These are phyloP conservation scores for Rhododendron ovatum DNA, from an alignment of 148 eudicot species.

Conservation along the genomic window DNA sequence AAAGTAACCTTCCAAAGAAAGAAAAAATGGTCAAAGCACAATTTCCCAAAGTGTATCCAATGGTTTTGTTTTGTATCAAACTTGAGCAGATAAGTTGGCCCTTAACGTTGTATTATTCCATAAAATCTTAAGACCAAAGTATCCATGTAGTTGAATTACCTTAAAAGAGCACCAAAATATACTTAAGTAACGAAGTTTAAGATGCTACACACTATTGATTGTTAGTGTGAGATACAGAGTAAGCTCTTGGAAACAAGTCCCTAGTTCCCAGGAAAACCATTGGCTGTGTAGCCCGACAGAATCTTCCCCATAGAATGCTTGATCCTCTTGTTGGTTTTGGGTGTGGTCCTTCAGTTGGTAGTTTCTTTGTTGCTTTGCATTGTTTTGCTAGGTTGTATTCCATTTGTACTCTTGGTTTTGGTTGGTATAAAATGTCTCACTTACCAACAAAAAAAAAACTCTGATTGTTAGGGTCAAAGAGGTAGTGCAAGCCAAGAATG, in stretches of 20 bases:
- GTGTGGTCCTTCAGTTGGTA: too few relatives aligned
- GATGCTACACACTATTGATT: background rate
- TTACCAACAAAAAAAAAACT: too few relatives aligned
- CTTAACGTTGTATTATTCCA: background rate
- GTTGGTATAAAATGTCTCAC: too few relatives aligned
- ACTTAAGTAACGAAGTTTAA: background rate
- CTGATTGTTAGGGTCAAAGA: background rate
- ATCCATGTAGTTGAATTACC: background rate
- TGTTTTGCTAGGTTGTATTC: too few relatives aligned
- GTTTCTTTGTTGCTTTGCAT: too few relatives aligned
- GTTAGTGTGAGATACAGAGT: background rate
- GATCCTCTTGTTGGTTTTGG: too few relatives aligned
- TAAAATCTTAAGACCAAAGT: background rate
- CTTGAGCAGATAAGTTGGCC: background rate
- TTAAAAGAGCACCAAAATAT: background rate
- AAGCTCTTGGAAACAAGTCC: background rate
- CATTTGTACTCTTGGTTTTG: too few relatives aligned
- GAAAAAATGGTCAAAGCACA: background rate
- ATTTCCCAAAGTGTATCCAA: background rate
- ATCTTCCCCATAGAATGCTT: too few relatives aligned
- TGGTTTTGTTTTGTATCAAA: background rate
- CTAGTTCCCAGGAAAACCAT: background rate
- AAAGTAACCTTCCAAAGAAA: background rate
- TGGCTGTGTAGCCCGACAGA: too few relatives aligned
- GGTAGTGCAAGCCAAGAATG: background rate